Evolutionary conservation across 1,284 basidiomycete species (phyloP).

Genomic region (Sparassis latifolia): DNA sequence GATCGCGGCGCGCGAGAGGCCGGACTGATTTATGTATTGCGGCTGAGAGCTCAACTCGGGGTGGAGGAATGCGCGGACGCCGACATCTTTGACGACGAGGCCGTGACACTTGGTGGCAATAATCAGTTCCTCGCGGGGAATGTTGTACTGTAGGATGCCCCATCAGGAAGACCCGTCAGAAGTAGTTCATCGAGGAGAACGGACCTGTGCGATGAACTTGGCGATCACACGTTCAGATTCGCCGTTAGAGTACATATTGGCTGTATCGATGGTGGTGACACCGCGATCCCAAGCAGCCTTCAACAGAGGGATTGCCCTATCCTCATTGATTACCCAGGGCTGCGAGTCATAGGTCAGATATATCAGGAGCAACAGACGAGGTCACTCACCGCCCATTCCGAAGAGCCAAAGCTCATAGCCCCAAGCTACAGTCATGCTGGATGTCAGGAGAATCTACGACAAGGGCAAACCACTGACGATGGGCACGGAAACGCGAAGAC

Average conservation of each 20-base stretch:
- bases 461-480: slow-evolving; percentile 24
- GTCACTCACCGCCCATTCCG: slow-evolving; percentile 29
- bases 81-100: slow-evolving; percentile 16
- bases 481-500: slow-evolving; percentile 44
- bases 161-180: not conserved
- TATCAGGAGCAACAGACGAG: not conserved
- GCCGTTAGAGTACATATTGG: slow-evolving; percentile 51
- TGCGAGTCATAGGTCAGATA: slow-evolving; percentile 8
- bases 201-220: slow-evolving; percentile 45
- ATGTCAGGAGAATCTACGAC: not conserved
- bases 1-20: slow-evolving; percentile 30
- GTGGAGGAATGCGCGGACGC: slow-evolving; percentile 7
- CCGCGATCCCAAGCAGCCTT: slow-evolving; percentile 45
- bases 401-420: slow-evolving; percentile 40
- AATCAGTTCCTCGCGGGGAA: slow-evolving; percentile 47
- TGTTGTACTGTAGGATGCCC: slow-evolving; percentile 32
- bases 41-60: slow-evolving; percentile 16
- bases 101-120: slow-evolving; percentile 36
- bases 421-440: slow-evolving; percentile 27
- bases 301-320: slow-evolving; percentile 32
- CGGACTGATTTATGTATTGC: slow-evolving; percentile 27
- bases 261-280: slow-evolving; percentile 50
- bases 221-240: slow-evolving; percentile 40
- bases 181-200: not conserved
- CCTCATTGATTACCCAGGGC: slow-evolving; percentile 40